A percentile compares a stretch with the other conserved stretches of the same genome.
phyloP scores from a whole-genome alignment of 306 rosid species.

The Macrotyloma uniflorum region DNA sequence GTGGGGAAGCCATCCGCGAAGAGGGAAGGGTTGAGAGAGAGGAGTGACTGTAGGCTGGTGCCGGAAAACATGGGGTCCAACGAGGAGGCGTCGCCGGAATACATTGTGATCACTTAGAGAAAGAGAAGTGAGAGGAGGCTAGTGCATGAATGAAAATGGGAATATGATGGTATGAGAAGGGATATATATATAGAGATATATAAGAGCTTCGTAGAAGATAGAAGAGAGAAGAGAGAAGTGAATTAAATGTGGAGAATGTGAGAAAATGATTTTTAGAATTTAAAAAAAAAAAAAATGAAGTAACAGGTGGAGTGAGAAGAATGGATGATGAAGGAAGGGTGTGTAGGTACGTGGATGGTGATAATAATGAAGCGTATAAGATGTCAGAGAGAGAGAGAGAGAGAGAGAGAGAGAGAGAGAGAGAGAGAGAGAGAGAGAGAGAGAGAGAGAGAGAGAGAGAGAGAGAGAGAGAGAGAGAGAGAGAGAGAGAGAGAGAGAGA shows the following conservation, averaged over 20 bases:
- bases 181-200: too few species aligned
- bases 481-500: too few species aligned
- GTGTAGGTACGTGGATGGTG: background rate
- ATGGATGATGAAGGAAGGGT: background rate
- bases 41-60: constrained; percentile 56
- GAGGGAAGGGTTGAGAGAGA: constrained; percentile 38
- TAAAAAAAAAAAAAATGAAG: background rate
- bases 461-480: too few species aligned
- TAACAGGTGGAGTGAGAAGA: constrained; percentile 39
- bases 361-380: too few species aligned
- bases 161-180: too few species aligned
- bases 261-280: too few species aligned
- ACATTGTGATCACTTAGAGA: background rate
- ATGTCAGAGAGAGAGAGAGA: background rate
- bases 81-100: constrained; percentile 1
- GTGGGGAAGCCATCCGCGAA: constrained; percentile 4
- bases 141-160: background rate
- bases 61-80: constrained; percentile 59
- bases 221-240: too few species aligned
- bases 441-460: too few species aligned
- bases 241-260: too few species aligned
- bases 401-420: too few species aligned
- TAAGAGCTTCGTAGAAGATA: background rate
- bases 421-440: too few species aligned
- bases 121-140: background rate